phyloP scores from a whole-genome alignment of 2,329 filamentous ascomycete species.

The Fusarium subtropicale region DNA sequence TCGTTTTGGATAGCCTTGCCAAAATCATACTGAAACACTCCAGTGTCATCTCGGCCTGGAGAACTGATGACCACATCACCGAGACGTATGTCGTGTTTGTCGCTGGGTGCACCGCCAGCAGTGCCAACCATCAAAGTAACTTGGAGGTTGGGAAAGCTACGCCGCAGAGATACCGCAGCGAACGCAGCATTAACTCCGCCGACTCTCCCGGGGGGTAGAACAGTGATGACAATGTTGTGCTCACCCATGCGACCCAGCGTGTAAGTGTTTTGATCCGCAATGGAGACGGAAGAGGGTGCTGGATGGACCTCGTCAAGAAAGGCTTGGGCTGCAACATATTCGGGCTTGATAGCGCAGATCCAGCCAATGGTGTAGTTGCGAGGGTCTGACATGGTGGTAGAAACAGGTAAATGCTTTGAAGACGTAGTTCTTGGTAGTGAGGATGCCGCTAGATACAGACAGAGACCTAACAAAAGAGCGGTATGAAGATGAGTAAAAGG shows the following conservation, averaged over 20 bases:
- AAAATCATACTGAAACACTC: neutral
- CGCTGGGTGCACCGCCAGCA: neutral
- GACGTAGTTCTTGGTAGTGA: neutral
- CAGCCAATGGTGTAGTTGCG: neutral
- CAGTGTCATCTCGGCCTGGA: neutral
- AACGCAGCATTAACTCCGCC: neutral
- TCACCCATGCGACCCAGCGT: neutral
- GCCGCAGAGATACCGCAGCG: neutral
- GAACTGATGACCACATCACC: neutral
- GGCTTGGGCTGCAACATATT: neutral
- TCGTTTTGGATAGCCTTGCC: neutral
- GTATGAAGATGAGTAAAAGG: rapidly evolving
- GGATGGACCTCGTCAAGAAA: neutral
- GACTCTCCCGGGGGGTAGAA: neutral
- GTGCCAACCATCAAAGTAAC: neutral
- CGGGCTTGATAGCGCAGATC: neutral
- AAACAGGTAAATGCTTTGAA: rapidly evolving
- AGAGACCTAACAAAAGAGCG: rapidly evolving
- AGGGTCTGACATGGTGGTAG: neutral
- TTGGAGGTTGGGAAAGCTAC: neutral
- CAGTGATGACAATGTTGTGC: neutral
- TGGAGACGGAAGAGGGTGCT: neutral
- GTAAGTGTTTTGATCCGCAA: neutral
- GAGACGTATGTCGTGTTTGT: neutral
- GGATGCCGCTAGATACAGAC: rapidly evolving